A percentile compares a stretch with the other conserved stretches of the same genome.
Conservation (phyloP, 495 filamentous ascomycete species). For the Lindgomyces ingoldianus region DNA sequence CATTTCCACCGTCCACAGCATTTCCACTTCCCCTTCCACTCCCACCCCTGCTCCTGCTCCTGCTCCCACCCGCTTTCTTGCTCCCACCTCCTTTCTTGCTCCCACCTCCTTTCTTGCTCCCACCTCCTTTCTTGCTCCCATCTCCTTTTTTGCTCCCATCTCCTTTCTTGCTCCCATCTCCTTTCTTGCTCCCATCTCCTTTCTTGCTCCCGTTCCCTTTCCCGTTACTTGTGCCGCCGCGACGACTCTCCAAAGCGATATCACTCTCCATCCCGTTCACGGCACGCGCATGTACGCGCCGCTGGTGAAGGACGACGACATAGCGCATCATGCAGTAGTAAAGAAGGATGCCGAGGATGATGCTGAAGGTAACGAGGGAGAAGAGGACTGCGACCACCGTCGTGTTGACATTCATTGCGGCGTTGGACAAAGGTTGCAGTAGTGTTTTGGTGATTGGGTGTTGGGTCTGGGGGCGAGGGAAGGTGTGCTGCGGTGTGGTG, state of each 20-base stretch:
- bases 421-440: not conserved
- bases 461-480: not conserved
- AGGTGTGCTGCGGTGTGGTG: not conserved
- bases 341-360: constrained; percentile 4
- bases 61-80: not conserved
- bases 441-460: not conserved
- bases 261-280: too few relatives aligned
- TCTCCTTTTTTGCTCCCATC: not conserved
- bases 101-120: too few relatives aligned
- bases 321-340: not conserved
- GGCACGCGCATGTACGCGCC: too few relatives aligned
- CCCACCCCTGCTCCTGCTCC: not conserved
- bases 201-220: not conserved
- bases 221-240: not conserved
- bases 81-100: not conserved
- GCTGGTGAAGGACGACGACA: too few relatives aligned
- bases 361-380: not conserved
- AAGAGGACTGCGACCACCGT: constrained; percentile 11
- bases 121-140: too few relatives aligned
- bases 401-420: constrained; percentile 9
- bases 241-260: not conserved
- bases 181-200: too few relatives aligned
- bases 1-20: not conserved
- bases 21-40: not conserved
- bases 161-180: not conserved